Evolutionary conservation across 139 green algal genomes (phyloP), one percentile per base, ranked within the genome.

Genomic region (Volvox reticuliferus): DNA sequence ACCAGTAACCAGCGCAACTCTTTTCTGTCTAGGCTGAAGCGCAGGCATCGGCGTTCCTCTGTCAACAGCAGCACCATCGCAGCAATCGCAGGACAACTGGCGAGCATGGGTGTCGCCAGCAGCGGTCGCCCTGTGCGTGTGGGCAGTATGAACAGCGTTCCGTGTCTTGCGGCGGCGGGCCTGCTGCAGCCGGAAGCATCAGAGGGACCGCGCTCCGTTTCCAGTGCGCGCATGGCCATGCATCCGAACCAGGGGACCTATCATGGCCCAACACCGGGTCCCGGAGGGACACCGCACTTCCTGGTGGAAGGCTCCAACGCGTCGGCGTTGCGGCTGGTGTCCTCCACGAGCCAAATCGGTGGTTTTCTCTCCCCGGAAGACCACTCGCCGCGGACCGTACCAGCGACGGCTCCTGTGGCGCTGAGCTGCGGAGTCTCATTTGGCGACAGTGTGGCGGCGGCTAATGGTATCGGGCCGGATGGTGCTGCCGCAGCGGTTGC

Each of bases 31-130:
- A 61, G 55, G 30, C 61, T 87, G 33, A 71, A 44, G 28, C 62
- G 30, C 62, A 28, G 32, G 62, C 16, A 62, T 17, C 82, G 65
- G 33, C 63, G 82, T 0, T 26, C 35, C 83, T 81, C 67, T 35
- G 26, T n/a, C 24, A 89, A 71, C 68, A 80, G 67, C 68, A 37
- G 83, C 83, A 80, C 28, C 65, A 19, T 81, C 26, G 83, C 83
- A 1, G 35, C 82, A 32, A 33, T 80, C 67, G 65, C 83, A 35
- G 68, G 83, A 17, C 33, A 78, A 24, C 80, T 75, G 44, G 50
- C 80, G 24, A 50, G 75, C 75, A 61, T 81, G 30, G 75, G 75
- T 2, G 33, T 81, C 32, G 28, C 75, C 19, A 24, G 75, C 75
- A 24, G 32, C 75, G 75, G 75, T 5, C 26, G 21, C 18, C 5